These are phyloP conservation scores for Aspergillus fumigatiaffinis DNA, from an alignment of 2,329 filamentous ascomycete genomes.

Conservation along the genomic window DNA sequence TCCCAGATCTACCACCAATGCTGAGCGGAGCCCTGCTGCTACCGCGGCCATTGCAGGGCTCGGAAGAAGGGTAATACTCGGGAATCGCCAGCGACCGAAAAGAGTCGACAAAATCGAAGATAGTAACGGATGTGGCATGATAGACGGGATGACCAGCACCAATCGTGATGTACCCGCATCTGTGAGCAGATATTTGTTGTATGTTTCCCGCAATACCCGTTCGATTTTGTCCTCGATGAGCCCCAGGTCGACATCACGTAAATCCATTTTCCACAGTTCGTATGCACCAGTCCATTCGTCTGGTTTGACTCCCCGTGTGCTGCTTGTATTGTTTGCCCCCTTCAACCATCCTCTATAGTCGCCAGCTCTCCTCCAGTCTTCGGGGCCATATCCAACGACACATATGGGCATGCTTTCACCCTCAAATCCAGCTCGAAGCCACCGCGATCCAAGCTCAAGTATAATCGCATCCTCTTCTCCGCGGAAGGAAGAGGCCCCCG, in stretches of 20 bases:
- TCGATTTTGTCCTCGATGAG: constrained; percentile 85
- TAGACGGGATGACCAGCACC: constrained; percentile 70
- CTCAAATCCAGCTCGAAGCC: constrained; percentile 77
- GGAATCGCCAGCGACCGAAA: constrained; percentile 75
- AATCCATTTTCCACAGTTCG: constrained; percentile 75
- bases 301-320: constrained; percentile 22
- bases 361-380: constrained; percentile 71
- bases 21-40: constrained; percentile 79
- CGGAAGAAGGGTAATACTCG: constrained; percentile 76
- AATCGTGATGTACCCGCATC: constrained; percentile 67
- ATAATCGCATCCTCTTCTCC: constrained; percentile 81
- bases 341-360: constrained; percentile 72
- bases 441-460: constrained; percentile 76
- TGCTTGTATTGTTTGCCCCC: constrained; percentile 45
- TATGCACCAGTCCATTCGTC: constrained; percentile 46
- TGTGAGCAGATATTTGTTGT: constrained; percentile 66
- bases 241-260: constrained; percentile 69
- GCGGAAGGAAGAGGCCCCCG: constrained; percentile 55
- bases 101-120: constrained; percentile 71
- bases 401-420: constrained; percentile 75
- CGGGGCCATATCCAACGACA: constrained; percentile 67
- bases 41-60: constrained; percentile 69
- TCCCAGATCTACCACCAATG: constrained; percentile 81
- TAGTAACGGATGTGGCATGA: constrained; percentile 72
- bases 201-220: constrained; percentile 72